Conservation (phyloP, 257 asterid species). For the Echium plantagineum region DNA sequence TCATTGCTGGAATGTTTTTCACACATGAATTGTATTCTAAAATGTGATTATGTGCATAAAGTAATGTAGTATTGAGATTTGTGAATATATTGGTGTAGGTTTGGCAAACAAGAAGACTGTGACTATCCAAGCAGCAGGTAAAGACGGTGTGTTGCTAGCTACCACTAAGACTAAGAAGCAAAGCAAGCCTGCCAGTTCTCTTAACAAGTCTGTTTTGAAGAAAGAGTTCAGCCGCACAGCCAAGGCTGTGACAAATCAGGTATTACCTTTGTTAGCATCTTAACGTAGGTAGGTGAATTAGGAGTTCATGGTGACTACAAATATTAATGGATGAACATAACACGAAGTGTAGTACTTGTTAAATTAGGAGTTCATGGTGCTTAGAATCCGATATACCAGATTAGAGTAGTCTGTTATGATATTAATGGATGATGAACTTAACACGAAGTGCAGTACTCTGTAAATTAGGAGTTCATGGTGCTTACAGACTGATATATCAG, state of each 20-base stretch:
- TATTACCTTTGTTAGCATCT: constrained; percentile 7
- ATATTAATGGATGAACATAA: no score
- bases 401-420: no score
- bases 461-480: no score
- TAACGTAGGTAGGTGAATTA: no score
- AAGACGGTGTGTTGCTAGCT: constrained; percentile 69
- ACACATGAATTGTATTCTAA: not conserved
- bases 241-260: constrained; percentile 91
- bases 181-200: constrained; percentile 49
- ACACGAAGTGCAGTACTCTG: no score
- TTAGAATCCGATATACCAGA: no score
- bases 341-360: no score
- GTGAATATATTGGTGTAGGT: constrained; percentile 23
- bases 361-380: no score
- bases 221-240: constrained; percentile 85
- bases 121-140: constrained; percentile 59
- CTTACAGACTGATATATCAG: not conserved
- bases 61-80: not conserved
- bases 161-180: constrained; percentile 91
- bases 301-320: no score
- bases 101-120: constrained; percentile 95
- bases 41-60: not conserved
- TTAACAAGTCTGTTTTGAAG: constrained; percentile 75
- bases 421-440: no score
- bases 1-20: no score